Base-by-base conservation (phyloP, 805 yeast genomes). In the Candida morakotiae region DNA sequence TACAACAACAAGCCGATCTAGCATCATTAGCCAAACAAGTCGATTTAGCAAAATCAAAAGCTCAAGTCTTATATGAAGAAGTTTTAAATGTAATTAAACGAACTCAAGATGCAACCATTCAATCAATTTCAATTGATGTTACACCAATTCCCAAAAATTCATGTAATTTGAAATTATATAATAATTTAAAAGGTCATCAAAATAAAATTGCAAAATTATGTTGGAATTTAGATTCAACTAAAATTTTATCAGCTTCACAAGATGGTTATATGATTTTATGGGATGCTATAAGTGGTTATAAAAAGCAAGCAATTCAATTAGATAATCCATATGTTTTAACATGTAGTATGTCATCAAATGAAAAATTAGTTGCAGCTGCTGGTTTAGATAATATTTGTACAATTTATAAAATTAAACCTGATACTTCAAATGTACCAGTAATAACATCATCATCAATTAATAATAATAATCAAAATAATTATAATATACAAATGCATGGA, bases 221-320 rank as follows among this genome's bases (percentile, higher is more conserved):
- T 36, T 85, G 96, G 94, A 72, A 79, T 37, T 55, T 66, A 1
- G 81, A 81, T 52, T 73, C 84, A n/a, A 57, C 61, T 31, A 71
- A 69, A 31, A 52, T 88, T 2, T 57, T 87, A 7, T 76, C 87
- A 34, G 87, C 87, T 0, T 81, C 91, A 18, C 95, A 86, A 54
- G 97, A 89, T 58, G 96, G 95, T 2, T 83, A 77, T 52, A 67
- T 87, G 67, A 67, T 89, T 26, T 58, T 86, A 15, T 89, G 97
- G 96, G 91, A 88, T 55, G 71, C 87, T 0, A 63, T 72, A 3
- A 74, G 86, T 0, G 89, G 88, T 2, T 64, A 75, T 44, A 89
- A 88, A 52, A 64, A 74, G 38, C 77, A 79, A 38, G 87, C 87
- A 1, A 75, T 88, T 13, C 73, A 79, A 3, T 62, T 88, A 38